Evolutionary conservation across 73 alveolate genomes (phyloP), one percentile per base, ranked within the genome.

Genomic region (Effrenium voratum): DNA sequence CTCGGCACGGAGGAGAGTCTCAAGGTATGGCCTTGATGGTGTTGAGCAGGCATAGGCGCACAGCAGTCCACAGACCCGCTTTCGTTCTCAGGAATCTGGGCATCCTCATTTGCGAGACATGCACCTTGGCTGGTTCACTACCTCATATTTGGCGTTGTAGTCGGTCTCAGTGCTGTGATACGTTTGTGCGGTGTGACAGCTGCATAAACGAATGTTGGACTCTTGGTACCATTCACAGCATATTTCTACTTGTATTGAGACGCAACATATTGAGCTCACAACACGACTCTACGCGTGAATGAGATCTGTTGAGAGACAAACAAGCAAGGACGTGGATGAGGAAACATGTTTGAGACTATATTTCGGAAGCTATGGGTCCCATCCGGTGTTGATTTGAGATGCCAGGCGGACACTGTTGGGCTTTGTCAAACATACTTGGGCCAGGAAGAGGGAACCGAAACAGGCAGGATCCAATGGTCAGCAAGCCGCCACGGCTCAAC

Each of bases 81-180:
- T 6, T 70, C 81, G 13, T 5, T 28, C 66, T 28, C 13, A 79
- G 91, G 91, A 81, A 81, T 72, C 72, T 81, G n/a, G 96, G 96
- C 8, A 90, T 90, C 45, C 96, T 90, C 87, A 75, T 90, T 63
- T 90, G 96, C 96, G 70, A 68, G 73, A 90, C 79, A 34, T 90
- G 96, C 46, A 10, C 46, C 96, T 90, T 34, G 72, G 86, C 86
- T 34, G 87, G 32, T 13, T 24, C 10, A 28, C 5, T 63, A 19
- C 41, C 32, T 15, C 8, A 63, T 13, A 63, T 13, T 15, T 12
- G 5, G 76, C 32, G 76, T 5, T 28, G 38, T 63, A 63, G 5
- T 19, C 32, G 38, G 38, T 19, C 38, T 63, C 76, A 63, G 10
- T 63, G 76, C 76, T 5, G 38, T 24, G 38, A 72, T 1, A 38